phyloP scores from a whole-genome alignment of 371 early-diverging fungal genomes.

The Phascolomyces articulosus region DNA sequence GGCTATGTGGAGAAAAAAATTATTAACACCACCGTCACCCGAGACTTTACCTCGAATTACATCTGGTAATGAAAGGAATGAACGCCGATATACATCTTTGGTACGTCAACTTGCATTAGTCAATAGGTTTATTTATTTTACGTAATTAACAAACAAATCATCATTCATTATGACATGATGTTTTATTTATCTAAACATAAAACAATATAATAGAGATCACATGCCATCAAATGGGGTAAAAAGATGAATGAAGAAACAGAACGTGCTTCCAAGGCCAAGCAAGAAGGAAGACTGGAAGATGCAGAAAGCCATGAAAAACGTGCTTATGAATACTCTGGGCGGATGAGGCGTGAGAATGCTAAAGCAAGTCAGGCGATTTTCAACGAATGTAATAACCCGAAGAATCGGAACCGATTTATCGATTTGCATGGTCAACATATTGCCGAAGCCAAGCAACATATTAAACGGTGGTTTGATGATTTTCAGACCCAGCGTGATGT shows the following conservation, averaged over 20 bases:
- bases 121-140: too few species aligned
- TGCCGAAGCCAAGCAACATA: constrained; percentile 51
- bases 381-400: constrained; percentile 11
- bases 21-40: not conserved
- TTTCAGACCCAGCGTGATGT: constrained; percentile 14
- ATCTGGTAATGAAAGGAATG: not conserved
- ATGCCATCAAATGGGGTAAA: not conserved
- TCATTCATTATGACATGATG: too few species aligned
- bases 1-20: not conserved
- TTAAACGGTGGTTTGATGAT: constrained; percentile 46
- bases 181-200: too few species aligned
- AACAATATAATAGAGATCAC: not conserved
- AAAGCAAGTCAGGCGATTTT: constrained; percentile 17
- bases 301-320: not conserved
- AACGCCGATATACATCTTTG: not conserved
- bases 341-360: constrained; percentile 32
- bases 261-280: not conserved
- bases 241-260: not conserved
- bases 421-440: constrained; percentile 64
- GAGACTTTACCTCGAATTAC: not conserved
- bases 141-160: too few species aligned
- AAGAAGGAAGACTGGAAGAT: not conserved
- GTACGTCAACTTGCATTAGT: too few species aligned
- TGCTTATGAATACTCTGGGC: not conserved
- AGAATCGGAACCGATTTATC: constrained; percentile 39